A percentile compares a stretch with the other conserved stretches of the same genome.
Evolutionary conservation across 345 rosid genomes (phyloP).

Genomic region (Firmiana major): DNA sequence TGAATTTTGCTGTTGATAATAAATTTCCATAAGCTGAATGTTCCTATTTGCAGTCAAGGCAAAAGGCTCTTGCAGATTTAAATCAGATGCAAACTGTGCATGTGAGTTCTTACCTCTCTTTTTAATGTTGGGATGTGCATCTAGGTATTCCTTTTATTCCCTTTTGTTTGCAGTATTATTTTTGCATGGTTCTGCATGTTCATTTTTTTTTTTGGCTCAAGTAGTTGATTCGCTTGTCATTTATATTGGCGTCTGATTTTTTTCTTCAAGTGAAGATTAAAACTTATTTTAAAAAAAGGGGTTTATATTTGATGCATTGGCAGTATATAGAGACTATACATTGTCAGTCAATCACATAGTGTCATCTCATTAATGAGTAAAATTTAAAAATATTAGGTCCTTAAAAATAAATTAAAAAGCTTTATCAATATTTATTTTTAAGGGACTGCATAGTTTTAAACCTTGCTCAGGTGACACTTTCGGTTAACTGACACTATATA

Average conservation of each 20-base stretch:
- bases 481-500: no score
- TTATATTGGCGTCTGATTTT: conserved; percentile 12
- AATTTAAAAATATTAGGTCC: no score
- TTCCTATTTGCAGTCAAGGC: conserved; percentile 73
- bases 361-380: no score
- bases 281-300: no score
- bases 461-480: no score
- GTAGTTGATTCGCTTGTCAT: background rate
- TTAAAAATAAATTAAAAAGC: no score
- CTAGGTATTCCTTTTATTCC: background rate
- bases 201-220: background rate
- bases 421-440: no score
- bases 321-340: no score
- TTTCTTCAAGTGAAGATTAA: background rate
- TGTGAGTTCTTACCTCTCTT: conserved; percentile 39
- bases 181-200: background rate
- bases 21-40: conserved; percentile 6
- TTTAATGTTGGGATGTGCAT: background rate
- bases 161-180: background rate
- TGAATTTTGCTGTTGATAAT: background rate
- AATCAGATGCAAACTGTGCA: conserved; percentile 73
- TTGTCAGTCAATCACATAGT: no score
- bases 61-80: conserved; percentile 85
- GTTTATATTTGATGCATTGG: no score
- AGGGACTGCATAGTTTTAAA: no score